Percentiles rank a stretch among this genome's conserved stretches.
phyloP scores from a whole-genome alignment of 2,329 filamentous ascomycete genomes.

The Clonostachys byssicola region DNA sequence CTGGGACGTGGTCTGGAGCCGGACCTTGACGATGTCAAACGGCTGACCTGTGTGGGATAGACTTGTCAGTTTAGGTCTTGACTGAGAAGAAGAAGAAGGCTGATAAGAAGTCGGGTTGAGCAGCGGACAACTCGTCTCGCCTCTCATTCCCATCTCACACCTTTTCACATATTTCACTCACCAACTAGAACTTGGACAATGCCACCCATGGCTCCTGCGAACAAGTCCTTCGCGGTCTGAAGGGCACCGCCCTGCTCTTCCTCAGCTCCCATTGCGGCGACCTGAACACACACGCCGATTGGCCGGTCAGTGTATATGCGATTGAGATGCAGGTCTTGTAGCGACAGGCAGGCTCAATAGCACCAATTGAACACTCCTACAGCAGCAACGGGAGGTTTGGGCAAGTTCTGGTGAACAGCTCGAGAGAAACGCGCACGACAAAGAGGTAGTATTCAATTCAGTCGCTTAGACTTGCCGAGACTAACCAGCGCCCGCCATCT shows the following conservation, averaged over 20 bases:
- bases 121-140: not conserved
- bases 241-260: conserved; percentile 22
- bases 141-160: too few species aligned
- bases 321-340: too few species aligned
- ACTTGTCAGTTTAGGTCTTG: not conserved
- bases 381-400: too few species aligned
- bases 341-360: too few species aligned
- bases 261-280: not conserved
- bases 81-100: not conserved
- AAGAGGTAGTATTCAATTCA: too few species aligned
- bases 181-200: conserved; percentile 91
- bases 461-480: too few species aligned
- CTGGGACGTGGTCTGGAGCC: conserved; percentile 81
- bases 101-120: not conserved
- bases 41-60: conserved; percentile 50
- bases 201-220: conserved; percentile 85
- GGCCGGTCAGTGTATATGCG: too few species aligned
- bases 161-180: conserved; percentile 38
- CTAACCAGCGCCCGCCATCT: too few species aligned
- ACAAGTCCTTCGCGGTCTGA: conserved; percentile 81
- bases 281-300: too few species aligned
- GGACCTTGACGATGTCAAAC: conserved; percentile 95
- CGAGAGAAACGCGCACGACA: too few species aligned
- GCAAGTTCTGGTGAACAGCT: too few species aligned
- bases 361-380: too few species aligned